phyloP scores from a whole-genome alignment of 2,329 filamentous ascomycete genomes.

The Fusarium coicis region DNA sequence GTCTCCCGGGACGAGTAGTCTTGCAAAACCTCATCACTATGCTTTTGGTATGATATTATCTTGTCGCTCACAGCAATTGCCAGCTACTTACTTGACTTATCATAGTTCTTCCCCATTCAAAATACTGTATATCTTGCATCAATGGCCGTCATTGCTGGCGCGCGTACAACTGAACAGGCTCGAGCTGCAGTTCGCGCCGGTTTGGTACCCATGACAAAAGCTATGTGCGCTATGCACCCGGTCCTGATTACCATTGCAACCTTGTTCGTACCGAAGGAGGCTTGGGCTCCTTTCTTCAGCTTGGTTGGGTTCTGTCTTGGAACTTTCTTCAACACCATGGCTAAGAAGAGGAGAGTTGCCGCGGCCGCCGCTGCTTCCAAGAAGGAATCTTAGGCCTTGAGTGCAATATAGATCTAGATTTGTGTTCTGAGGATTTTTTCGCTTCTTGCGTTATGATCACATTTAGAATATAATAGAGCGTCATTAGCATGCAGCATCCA shows the following conservation, averaged over 20 bases:
- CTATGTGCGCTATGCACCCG: constrained; percentile 15
- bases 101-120: constrained; percentile 21
- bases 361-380: constrained; percentile 37
- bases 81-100: not conserved
- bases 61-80: rapidly evolving
- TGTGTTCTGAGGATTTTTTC: not conserved
- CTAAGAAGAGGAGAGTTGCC: constrained; percentile 10
- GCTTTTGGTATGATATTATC: not conserved
- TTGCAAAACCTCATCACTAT: constrained; percentile 2
- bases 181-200: constrained; percentile 4
- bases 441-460: not conserved
- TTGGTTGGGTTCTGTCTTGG: constrained; percentile 10
- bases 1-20: not conserved
- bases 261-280: not conserved
- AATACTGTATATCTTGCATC: constrained; percentile 21
- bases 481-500: not conserved
- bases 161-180: constrained; percentile 12
- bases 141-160: constrained; percentile 24
- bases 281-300: constrained; percentile 12
- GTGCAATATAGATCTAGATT: not conserved
- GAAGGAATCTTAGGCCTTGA: not conserved
- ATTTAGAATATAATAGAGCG: not conserved
- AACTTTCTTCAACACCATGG: constrained; percentile 15
- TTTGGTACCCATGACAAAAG: constrained; percentile 15
- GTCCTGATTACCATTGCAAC: constrained; percentile 6